Base-by-base conservation (phyloP, 2,329 filamentous ascomycete genomes). In the Purpureocillium takamizusanense region DNA sequence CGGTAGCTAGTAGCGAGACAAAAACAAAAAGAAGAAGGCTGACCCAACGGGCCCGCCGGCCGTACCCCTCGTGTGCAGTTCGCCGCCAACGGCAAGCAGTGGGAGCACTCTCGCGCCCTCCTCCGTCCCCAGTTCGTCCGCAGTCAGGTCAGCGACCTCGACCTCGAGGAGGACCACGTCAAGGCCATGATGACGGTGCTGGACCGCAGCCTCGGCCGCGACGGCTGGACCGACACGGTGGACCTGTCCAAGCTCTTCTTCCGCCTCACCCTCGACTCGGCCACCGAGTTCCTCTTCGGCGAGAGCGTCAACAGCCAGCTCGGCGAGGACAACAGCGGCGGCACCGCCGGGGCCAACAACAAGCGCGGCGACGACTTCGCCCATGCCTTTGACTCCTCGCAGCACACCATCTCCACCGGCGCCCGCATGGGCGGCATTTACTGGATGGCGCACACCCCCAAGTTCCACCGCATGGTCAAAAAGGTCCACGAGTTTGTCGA, bases 401-500 rank as follows among this genome's bases (percentile, higher is more conserved):
- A 51, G 62, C 69, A 51, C 62, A 63, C 37, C 65, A 63, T 53
- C 64, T 54, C 65, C 40, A 60, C 67, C 13, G 83, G 85, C 48
- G 78, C 58, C 11, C 58, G 62, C 1, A 46, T 68, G 7, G 60
- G 58, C 4, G 60, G 60, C 33, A 51, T 63, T 36, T 68, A 69
- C 50, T 70, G 66, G 63, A 44, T 70, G 4, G 53, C 66, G 11
- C 59, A 63, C 21, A 58, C 77, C 2, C 63, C 74, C 35, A 71
- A 75, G 3, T 86, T 86, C 55, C 67, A 65, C 43, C 71, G 76
- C 40, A 74, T 81, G 7, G 79, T 85, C 36, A 68, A 72, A 23
- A 62, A 69, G n/a, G 73, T 86, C 56, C 76, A 87, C 51, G 57
- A 69, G 8, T 87, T 86, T 52, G 72, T 85, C n/a, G 70, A 76